Base-by-base conservation (phyloP, 2,329 filamentous ascomycete species). In the Verticillium zaregamsianum region DNA sequence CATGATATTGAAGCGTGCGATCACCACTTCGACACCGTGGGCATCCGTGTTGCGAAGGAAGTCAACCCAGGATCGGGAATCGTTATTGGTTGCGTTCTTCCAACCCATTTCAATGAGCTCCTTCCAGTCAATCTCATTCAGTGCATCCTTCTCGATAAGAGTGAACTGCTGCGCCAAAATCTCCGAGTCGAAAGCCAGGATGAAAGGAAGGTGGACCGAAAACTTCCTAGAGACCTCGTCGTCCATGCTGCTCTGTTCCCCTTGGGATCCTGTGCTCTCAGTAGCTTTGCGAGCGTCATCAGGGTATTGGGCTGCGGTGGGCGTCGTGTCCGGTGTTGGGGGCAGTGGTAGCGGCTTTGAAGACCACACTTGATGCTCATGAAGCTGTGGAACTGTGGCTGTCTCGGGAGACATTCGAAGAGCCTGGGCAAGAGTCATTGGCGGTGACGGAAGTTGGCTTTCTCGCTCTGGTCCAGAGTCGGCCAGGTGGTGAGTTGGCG, bases 61-160 rank as follows among this genome's bases (percentile, higher is more conserved):
- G 54, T 92, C 88, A 12, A 94, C 91, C 91, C 91, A 95, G 25
- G 92, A 91, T 59, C 87, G 85, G 39, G 87, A 85, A 63, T 88
- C 80, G 58, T 83, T 86, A 57, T 84, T 84, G 17, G 85, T 82
- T 20, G 82, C 79, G 67, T 92, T 86, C 71, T 91, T 92, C 90
- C 91, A 94, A 58, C 86, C 86, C 82, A 95, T 89, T 60, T 93
- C 90, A 60, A 94, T 91, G 14, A 95, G 80, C 67, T 95, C 91
- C 71, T 90, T 92, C 91, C 91, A 95, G 75, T 94, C 91, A 65
- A 95, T 90, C 73, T 94, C 91, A 67, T 92, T 91, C 25, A 95
- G 79, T 1, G 91, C 91, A 71, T 94, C 91, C 72, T 94, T 93
- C 70, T 95, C 91, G 56, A 95, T 91, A 37, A 95, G 82, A 0